phyloP scores from a whole-genome alignment of 352 stramenopile genomes.

The Phytopythium chamaehyphon region DNA sequence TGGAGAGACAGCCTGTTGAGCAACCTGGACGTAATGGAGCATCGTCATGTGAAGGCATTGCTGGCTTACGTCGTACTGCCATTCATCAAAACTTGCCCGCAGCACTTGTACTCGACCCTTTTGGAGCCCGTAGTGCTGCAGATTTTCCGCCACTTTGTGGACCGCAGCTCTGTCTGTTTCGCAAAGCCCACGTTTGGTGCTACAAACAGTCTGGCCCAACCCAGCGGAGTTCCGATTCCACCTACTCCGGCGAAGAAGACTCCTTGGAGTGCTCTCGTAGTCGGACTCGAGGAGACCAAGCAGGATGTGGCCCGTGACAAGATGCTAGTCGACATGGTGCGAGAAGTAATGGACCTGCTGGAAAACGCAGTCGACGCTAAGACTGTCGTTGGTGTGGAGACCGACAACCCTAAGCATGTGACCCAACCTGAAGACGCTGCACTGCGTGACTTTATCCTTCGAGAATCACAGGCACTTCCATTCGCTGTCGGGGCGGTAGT shows the following conservation, averaged over 20 bases:
- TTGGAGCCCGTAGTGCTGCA: conserved; percentile 54
- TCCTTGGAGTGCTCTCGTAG: conserved; percentile 46
- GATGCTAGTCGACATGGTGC: conserved; percentile 66
- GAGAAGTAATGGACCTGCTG: conserved; percentile 68
- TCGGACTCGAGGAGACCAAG: conserved; percentile 65
- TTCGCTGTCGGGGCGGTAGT: conserved; percentile 48
- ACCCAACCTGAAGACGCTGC: conserved; percentile 51
- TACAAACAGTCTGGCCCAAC: conserved; percentile 6
- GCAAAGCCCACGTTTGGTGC: conserved; percentile 10
- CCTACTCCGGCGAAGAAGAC: conserved; percentile 16
- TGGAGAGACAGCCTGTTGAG: conserved; percentile 65
- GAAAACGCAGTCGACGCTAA: conserved; percentile 71
- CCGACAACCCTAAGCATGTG: conserved; percentile 73
- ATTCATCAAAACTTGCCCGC: conserved; percentile 66
- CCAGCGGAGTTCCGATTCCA: not conserved
- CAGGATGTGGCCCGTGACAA: conserved; percentile 66
- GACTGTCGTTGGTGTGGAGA: conserved; percentile 63
- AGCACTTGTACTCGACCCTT: conserved; percentile 51
- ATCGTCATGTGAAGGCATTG: conserved; percentile 63
- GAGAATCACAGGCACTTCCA: conserved; percentile 35
- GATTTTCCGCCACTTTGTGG: conserved; percentile 51
- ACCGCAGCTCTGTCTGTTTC: conserved; percentile 47
- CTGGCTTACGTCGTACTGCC: conserved; percentile 70
- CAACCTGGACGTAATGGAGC: conserved; percentile 62
- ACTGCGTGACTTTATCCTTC: conserved; percentile 61